phyloP scores from a whole-genome alignment of 441 rosid species.

The Isatis lusitanica region DNA sequence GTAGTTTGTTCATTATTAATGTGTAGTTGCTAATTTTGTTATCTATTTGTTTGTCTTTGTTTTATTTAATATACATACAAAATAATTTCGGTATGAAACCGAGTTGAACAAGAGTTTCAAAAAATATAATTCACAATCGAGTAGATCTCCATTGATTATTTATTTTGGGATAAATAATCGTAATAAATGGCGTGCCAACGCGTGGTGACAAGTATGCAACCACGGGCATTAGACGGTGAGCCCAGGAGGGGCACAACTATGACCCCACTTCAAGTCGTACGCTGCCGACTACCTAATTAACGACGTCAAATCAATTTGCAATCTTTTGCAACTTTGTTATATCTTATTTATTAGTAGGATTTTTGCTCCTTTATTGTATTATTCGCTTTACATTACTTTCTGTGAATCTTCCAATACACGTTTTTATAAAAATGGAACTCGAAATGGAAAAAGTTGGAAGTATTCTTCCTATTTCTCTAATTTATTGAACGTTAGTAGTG shows the following conservation, averaged over 20 bases:
- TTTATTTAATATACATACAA: background rate
- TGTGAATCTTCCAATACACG: slow-evolving; percentile 14
- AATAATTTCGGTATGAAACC: too few relatives aligned
- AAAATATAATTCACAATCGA: background rate
- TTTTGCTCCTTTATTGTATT: background rate
- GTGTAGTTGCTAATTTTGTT: background rate
- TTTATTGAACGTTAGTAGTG: slow-evolving; percentile 20
- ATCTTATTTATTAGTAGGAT: background rate
- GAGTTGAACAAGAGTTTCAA: background rate
- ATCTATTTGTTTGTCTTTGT: background rate
- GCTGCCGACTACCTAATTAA: slow-evolving; percentile 19
- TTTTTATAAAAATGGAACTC: background rate
- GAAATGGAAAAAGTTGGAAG: slow-evolving; percentile 11
- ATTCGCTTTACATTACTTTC: slow-evolving; percentile 29
- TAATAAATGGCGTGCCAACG: background rate
- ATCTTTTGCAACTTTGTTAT: background rate
- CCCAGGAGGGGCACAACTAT: background rate
- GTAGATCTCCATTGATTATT: background rate
- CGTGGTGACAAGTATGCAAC: slow-evolving; percentile 18
- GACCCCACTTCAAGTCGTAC: slow-evolving; percentile 12
- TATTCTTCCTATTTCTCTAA: slow-evolving; percentile 2
- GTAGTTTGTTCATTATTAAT: too few relatives aligned
- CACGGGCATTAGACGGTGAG: slow-evolving; percentile 2
- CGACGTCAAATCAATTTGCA: slow-evolving; percentile 9
- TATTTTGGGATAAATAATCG: background rate